A percentile compares a stretch with the other conserved stretches of the same genome.
phyloP scores from a whole-genome alignment of 495 filamentous ascomycete genomes.

The Aspergillus haitiensis region DNA sequence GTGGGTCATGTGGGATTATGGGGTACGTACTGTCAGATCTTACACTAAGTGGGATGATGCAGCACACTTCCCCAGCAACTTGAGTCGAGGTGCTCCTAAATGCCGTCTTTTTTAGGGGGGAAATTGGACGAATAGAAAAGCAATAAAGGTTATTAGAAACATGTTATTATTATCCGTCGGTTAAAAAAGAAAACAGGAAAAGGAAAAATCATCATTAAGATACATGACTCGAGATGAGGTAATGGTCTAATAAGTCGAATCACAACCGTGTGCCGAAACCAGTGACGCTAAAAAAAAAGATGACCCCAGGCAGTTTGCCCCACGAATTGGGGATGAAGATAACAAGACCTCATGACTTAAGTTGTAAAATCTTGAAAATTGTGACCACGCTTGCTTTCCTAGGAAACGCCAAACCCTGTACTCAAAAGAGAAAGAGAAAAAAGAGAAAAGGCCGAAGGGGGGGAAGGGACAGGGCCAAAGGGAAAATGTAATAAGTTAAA shows the following conservation, averaged over 20 bases:
- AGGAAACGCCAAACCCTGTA: background rate
- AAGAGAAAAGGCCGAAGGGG: background rate
- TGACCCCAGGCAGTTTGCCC: slow-evolving; percentile 11
- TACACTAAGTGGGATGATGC: slow-evolving; percentile 20
- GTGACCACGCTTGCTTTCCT: background rate
- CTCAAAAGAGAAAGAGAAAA: background rate
- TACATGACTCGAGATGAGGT: slow-evolving; percentile 16
- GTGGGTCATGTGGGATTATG: slow-evolving; percentile 10
- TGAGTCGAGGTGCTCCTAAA: slow-evolving; percentile 12
- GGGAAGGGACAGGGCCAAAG: background rate
- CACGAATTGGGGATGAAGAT: slow-evolving; percentile 8
- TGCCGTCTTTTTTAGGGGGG: background rate
- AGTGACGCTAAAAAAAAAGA: slow-evolving; percentile 12
- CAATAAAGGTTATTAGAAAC: slow-evolving; percentile 6
- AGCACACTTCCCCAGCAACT: slow-evolving; percentile 13
- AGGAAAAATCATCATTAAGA: background rate
- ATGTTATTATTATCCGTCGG: background rate
- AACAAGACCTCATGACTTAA: slow-evolving; percentile 6
- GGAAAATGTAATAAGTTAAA: background rate
- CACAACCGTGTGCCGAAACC: slow-evolving; percentile 8
- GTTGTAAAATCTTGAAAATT: slow-evolving; percentile 7
- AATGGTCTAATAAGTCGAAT: slow-evolving; percentile 11
- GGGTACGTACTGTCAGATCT: slow-evolving; percentile 15
- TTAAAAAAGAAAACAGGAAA: too few relatives aligned
- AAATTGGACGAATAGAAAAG: background rate